Conservation (phyloP, 1,139 yeast species). For the Pichia cactophila region DNA sequence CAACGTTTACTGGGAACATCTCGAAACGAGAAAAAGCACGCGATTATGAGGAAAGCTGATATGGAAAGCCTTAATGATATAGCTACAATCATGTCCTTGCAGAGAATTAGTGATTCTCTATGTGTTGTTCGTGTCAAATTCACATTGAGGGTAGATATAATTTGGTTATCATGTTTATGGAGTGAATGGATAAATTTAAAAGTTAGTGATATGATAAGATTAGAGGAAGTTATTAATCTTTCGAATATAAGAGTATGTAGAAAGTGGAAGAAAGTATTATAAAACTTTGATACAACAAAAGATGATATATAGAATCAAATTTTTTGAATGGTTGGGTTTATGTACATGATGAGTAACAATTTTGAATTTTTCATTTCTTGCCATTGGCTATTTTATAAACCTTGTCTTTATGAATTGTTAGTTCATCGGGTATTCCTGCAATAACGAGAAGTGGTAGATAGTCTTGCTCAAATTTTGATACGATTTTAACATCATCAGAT, state of each 20-base stretch:
- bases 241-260: not conserved
- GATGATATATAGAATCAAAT: too few species aligned
- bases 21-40: constrained; percentile 7
- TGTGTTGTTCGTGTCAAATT: constrained; percentile 1
- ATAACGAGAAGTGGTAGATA: constrained; percentile 20
- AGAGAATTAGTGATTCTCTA: constrained; percentile 8
- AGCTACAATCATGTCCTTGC: not conserved
- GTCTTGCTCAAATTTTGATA: constrained; percentile 15
- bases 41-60: constrained; percentile 1
- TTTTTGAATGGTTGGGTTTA: too few species aligned
- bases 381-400: constrained; percentile 13
- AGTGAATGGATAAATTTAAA: constrained; percentile 16
- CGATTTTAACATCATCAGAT: constrained; percentile 12
- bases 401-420: constrained; percentile 7
- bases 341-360: too few species aligned
- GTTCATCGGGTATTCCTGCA: constrained; percentile 11
- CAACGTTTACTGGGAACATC: constrained; percentile 3
- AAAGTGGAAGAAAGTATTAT: not conserved
- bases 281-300: not conserved
- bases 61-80: not conserved
- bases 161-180: constrained; percentile 19
- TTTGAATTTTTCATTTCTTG: not conserved
- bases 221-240: constrained; percentile 7
- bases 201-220: constrained; percentile 14
- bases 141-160: not conserved